Evolutionary conservation across 148 eudicot genomes (phyloP), one percentile per base, ranked within the genome.

Genomic region (Vaccinium myrtillus): DNA sequence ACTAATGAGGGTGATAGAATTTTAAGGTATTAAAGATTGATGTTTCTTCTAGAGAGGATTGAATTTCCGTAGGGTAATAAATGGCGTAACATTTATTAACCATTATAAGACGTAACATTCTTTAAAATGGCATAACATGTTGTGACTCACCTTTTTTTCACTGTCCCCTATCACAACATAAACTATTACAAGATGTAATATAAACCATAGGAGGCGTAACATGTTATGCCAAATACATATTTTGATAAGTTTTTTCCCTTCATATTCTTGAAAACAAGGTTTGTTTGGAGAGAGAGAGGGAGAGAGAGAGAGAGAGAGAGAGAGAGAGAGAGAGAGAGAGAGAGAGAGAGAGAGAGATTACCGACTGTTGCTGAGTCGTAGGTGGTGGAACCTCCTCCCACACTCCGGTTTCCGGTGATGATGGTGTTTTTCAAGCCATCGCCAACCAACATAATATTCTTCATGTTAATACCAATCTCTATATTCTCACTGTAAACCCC

Each of bases 331-430:
- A 51, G 14, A 11, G 27, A 50, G 56, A 48, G 51, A 49, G 21
- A 5, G n/a, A 11, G 74, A 19, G 8, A 82, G 50, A 50, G 36
- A 49, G 36, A 9, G 14, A 0, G 51, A 8, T 54, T 86, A 92
- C 94, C 90, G 67, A 89, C 82, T 39, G 94, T 92, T 6, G 94
- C 90, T 1, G 92, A 85, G 46, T 77, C 69, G 51, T 83, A 90
- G 8, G 91, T 87, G 9, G 92, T 87, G 61, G 55, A 83, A 16
- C 92, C 92, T 21, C 86, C 89, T 23, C 58, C 89, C 48, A 85
- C 87, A 36, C 92, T 90, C 80, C 86, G 87, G 73, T 85, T 88
- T 2, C 90, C 91, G 1, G 94, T 89, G 11, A 92, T 88, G 1
- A 90, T 59, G 2, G 94, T 92, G 48, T 82, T 75, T 10, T 80